Conservation (phyloP, 1,139 yeast species). For the Zygoascus sp. region DNA sequence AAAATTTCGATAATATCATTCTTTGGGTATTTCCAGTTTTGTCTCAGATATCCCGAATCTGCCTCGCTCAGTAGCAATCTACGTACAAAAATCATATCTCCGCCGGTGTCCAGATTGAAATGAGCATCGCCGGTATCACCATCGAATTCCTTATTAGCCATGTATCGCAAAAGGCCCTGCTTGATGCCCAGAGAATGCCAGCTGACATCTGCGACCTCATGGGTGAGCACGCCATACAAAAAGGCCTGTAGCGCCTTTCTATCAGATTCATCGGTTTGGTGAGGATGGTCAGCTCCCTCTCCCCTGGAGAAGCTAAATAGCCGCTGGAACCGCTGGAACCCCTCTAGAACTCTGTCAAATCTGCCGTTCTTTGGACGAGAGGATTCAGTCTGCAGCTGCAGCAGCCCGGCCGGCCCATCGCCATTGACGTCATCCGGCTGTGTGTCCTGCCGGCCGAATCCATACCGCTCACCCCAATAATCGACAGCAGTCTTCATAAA, state of each 20-base stretch:
- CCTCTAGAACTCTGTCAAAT: too few relatives aligned
- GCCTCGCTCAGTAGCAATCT: conserved; percentile 34
- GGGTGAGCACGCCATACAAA: conserved; percentile 50
- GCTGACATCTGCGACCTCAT: conserved; percentile 55
- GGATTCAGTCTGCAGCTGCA: background rate
- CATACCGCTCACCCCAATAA: conserved; percentile 37
- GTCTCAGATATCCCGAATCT: conserved; percentile 31
- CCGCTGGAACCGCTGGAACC: too few relatives aligned
- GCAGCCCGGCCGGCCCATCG: background rate
- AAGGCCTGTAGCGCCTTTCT: conserved; percentile 43
- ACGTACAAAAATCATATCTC: conserved; percentile 48
- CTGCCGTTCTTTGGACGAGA: too few relatives aligned
- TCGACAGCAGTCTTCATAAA: conserved; percentile 44
- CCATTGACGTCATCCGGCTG: background rate
- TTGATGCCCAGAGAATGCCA: conserved; percentile 57
- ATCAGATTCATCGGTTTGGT: too few relatives aligned
- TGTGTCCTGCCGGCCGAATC: background rate
- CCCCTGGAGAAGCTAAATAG: too few relatives aligned
- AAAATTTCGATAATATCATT: conserved; percentile 39
- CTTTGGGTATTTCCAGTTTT: conserved; percentile 45
- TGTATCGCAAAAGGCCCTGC: conserved; percentile 48
- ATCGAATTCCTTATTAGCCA: conserved; percentile 47
- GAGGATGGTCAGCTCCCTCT: too few relatives aligned
- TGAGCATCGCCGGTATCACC: conserved; percentile 49
- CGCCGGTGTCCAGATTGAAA: conserved; percentile 50